Evolutionary conservation across 2,329 filamentous ascomycete genomes (phyloP).

Genomic region (Arthrocladium fulminans): DNA sequence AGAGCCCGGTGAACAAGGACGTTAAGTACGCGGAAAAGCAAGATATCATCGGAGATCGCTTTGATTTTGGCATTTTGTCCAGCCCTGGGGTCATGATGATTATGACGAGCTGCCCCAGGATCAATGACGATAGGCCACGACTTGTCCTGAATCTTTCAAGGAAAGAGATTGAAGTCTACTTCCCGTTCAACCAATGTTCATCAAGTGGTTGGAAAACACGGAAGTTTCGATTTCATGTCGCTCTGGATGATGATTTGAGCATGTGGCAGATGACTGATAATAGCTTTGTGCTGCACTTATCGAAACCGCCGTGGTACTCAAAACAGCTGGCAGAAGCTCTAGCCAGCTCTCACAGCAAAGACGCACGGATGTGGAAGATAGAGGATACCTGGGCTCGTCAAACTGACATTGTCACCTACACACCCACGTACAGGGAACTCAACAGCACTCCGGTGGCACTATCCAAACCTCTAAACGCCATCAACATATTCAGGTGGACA

Average conservation of each 20-base stretch:
- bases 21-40: constrained; percentile 16
- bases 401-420: constrained; percentile 50
- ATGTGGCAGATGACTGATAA: constrained; percentile 7
- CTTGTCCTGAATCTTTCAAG: constrained; percentile 34
- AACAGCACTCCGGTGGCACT: constrained; percentile 35
- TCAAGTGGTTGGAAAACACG: constrained; percentile 12
- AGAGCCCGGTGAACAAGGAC: constrained; percentile 14
- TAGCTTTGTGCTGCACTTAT: constrained; percentile 18
- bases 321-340: constrained; percentile 18
- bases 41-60: background rate
- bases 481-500: constrained; percentile 60
- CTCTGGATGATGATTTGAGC: constrained; percentile 20
- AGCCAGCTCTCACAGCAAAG: constrained; percentile 34
- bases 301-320: constrained; percentile 21
- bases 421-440: constrained; percentile 25
- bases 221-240: constrained; percentile 20
- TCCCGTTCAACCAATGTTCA: constrained; percentile 25
- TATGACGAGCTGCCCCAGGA: constrained; percentile 8
- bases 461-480: constrained; percentile 42
- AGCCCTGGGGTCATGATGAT: constrained; percentile 15
- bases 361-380: constrained; percentile 44
- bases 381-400: constrained; percentile 54
- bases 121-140: constrained; percentile 2
- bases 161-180: constrained; percentile 36
- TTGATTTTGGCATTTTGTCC: constrained; percentile 15